Base-by-base conservation (phyloP, 768 basidiomycete species). In the Rhodocollybia butyracea region DNA sequence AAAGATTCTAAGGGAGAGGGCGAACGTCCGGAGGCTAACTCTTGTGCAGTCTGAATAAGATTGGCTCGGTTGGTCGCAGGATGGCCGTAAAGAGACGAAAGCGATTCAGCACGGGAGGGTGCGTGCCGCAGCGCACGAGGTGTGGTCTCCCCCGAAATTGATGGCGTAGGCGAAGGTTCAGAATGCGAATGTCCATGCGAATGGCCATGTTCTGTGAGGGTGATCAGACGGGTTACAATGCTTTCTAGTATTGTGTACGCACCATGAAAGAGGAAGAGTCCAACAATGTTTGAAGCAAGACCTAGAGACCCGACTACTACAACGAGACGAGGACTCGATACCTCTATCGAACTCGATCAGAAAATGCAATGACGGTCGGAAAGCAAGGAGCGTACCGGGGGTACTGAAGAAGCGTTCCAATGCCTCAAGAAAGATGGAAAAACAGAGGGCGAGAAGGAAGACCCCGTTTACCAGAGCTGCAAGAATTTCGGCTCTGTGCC, bases 401-500 rank as follows among this genome's bases (percentile, higher is more conserved):
- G 85, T 84, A 57, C 76, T 81, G 74, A 98, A 90, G 76, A 98
- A 93, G 38, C 97, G 83, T 59, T 91, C 85, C 43, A 98, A 71
- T 5, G 97, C 95, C 68, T 99, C 96, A 62, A 98, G 74, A 43
- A 82, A 86, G 61, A 99, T 98, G 5, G 94, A 94, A 71, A 98
- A 94, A 73, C 97, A 99, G 0, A 98, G 82, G 0, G 97, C 97
- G 52, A 59, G 38, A 5, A 99, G 82, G 76, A 98, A 98, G 54
- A 98, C 94, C 50, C 97, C 97, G 64, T 99, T 99, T 61, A 98
- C 74, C 41, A 98, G 78, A 0, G 97, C 97, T 21, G 94, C 95
- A 6, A 98, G 81, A 58, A 97, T 95, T 67, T 97, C 95, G 17
- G 97, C 97, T 59, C 97, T 81, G 70, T 98, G 95, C 96, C 95